A percentile compares a stretch with the other conserved stretches of the same genome.
Conservation (phyloP, 2,329 filamentous ascomycete genomes). For the Escovopsis sp. region DNA sequence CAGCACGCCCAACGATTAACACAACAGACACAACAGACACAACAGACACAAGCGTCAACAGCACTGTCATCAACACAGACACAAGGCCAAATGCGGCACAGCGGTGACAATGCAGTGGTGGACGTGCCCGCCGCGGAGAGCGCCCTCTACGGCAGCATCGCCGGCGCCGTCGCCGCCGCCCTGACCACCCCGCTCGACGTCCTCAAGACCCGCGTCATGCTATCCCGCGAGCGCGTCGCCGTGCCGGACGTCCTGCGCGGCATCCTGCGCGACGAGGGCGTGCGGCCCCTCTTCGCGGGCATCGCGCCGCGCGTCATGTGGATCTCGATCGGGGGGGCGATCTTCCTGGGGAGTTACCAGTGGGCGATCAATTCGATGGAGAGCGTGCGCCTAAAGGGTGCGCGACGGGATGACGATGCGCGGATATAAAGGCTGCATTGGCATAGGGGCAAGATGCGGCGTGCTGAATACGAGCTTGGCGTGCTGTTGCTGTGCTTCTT, state of each 20-base stretch:
- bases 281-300: constrained; percentile 57
- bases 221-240: constrained; percentile 53
- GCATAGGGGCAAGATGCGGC: too few relatives aligned
- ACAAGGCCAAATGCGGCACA: too few relatives aligned
- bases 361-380: constrained; percentile 64
- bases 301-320: constrained; percentile 74
- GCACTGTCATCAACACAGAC: too few relatives aligned
- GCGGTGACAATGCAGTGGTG: too few relatives aligned
- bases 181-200: constrained; percentile 90
- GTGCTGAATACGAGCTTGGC: too few relatives aligned
- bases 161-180: constrained; percentile 73
- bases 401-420: not conserved
- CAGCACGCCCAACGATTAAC: too few relatives aligned
- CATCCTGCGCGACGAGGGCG: constrained; percentile 49
- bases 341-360: constrained; percentile 90
- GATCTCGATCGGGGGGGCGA: constrained; percentile 88
- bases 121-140: constrained; percentile 62
- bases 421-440: not conserved
- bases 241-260: constrained; percentile 42
- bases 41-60: too few relatives aligned
- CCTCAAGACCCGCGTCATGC: constrained; percentile 92
- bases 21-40: too few relatives aligned
- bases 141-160: constrained; percentile 67
- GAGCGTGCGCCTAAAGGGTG: constrained; percentile 1
- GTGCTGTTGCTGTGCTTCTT: too few relatives aligned